Evolutionary conservation across 2,329 filamentous ascomycete species (phyloP).

Genomic region (Sarocladiaceae sp.): DNA sequence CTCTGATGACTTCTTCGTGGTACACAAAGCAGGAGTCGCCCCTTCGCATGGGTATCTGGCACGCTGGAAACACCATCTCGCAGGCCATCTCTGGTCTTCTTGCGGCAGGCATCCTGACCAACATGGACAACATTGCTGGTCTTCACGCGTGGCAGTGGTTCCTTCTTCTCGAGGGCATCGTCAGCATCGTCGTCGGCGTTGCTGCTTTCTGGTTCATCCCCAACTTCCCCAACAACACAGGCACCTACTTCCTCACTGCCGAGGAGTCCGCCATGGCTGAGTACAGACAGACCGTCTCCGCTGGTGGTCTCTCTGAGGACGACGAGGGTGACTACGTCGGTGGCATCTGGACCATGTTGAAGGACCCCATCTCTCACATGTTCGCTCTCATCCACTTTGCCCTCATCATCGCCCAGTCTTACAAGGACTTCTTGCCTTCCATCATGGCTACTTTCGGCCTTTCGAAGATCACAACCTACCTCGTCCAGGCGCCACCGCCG

Average conservation of each 20-base stretch:
- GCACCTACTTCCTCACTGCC: constrained; percentile 14
- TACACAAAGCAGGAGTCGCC: constrained; percentile 38
- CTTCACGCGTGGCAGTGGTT: constrained; percentile 39
- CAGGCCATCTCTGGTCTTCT: constrained; percentile 38
- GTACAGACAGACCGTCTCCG: constrained; percentile 31
- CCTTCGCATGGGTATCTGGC: constrained; percentile 37
- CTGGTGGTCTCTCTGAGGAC: constrained; percentile 11
- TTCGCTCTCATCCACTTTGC: constrained; percentile 1
- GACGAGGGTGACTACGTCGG: constrained; percentile 5
- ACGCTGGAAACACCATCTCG: constrained; percentile 37
- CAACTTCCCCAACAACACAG: constrained; percentile 27
- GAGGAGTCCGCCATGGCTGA: constrained; percentile 11
- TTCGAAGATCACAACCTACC: constrained; percentile 25
- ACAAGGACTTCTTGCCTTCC: constrained; percentile 19
- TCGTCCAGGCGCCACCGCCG: constrained; percentile 34
- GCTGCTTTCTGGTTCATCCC: constrained; percentile 30
- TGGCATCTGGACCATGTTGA: no score
- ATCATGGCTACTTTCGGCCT: constrained; percentile 20
- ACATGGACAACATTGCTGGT: constrained; percentile 31
- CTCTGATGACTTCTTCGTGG: constrained; percentile 41
- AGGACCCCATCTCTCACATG: constrained; percentile 15
- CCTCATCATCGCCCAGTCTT: constrained; percentile 3
- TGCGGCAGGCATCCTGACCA: constrained; percentile 35
- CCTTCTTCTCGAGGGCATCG: constrained; percentile 34
- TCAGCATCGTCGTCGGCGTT: constrained; percentile 26